Evolutionary conservation across 2,329 filamentous ascomycete species (phyloP).

Genomic region (Ceratocystis eucalypticola): DNA sequence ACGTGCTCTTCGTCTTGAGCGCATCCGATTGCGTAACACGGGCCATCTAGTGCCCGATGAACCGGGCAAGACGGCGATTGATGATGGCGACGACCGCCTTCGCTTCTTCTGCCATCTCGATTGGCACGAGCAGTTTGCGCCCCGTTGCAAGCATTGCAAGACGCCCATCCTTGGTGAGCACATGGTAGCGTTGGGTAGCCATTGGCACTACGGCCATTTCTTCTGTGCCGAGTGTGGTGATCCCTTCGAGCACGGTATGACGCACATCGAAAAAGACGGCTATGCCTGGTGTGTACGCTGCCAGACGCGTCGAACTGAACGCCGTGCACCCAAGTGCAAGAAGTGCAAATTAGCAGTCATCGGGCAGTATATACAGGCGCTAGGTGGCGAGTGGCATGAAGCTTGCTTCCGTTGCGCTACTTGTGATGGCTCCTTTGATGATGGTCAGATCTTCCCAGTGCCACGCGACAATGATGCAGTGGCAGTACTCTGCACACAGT

Average conservation of each 20-base stretch:
- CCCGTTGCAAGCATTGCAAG: conserved; percentile 87
- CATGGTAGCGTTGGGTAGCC: conserved; percentile 80
- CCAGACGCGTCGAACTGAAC: conserved; percentile 81
- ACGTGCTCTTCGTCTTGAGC: conserved; percentile 56
- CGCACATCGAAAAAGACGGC: conserved; percentile 83
- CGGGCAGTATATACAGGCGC: conserved; percentile 76
- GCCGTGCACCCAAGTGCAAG: conserved; percentile 75
- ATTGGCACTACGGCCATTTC: conserved; percentile 96
- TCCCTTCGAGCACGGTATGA: conserved; percentile 63
- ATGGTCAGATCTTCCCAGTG: conserved; percentile 52
- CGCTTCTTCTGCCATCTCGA: conserved; percentile 98
- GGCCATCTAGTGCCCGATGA: conserved; percentile 49
- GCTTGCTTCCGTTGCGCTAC: conserved; percentile 72
- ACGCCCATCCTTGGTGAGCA: conserved; percentile 95
- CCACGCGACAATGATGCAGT: conserved; percentile 32
- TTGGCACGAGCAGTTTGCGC: conserved; percentile 89
- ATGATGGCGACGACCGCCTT: conserved; percentile 58
- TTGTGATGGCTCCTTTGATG: conserved; percentile 47
- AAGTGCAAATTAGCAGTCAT: conserved; percentile 75
- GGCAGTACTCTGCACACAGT: conserved; percentile 47
- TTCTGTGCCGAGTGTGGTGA: conserved; percentile 98
- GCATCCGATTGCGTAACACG: conserved; percentile 49
- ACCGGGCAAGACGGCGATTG: conserved; percentile 49
- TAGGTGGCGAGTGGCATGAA: conserved; percentile 89
- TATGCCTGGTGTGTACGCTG: conserved; percentile 95